Base-by-base conservation (phyloP, 306 rosid genomes). In the Trifolium dubium region DNA sequence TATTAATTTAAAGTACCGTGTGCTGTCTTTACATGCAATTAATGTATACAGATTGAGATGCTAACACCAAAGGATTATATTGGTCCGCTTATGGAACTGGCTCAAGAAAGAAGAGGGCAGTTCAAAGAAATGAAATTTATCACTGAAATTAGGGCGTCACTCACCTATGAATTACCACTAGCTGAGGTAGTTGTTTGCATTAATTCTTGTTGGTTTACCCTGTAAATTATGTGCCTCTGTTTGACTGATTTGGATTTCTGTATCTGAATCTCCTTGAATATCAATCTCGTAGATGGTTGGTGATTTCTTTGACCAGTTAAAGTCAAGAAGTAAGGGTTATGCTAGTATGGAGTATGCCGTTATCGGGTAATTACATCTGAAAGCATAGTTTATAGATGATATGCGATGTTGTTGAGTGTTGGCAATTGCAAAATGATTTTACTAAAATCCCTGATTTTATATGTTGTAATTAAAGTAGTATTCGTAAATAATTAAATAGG, bases 271-370 rank as follows among this genome's bases (percentile, higher is more conserved):
- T 59, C 43, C 41, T 68, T 68, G 50, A 69, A 34, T 69, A 62
- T 71, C 73, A 77, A 77, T 78, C 65, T 82, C 68, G 72, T 51
- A 83, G 86, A 82, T 87, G 90, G 88, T 89, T 64, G 97, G 97
- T 66, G 98, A 91, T 79, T 93, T 93, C 87, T 93, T 93, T 84
- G 98, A 93, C 76, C 98, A 93, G 86, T 91, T 89, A 50, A 93
- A 93, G 83, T 93, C 98, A 77, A 91, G 92, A 88, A 93, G 96
- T 75, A 93, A 91, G 78, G 98, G 98, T 59, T 93, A 93, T 56
- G 98, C 97, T 17, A 93, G 98, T 90, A 93, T 93, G 98, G 98
- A 93, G 84, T 91, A 91, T 75, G 78, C 80, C 13, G 80, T 91
- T 59, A 18, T 84, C 34, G 96, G 97, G 97, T 91, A 87, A 88